Base-by-base conservation (phyloP, 2,329 filamentous ascomycete genomes). In the Diaporthe helianthi region DNA sequence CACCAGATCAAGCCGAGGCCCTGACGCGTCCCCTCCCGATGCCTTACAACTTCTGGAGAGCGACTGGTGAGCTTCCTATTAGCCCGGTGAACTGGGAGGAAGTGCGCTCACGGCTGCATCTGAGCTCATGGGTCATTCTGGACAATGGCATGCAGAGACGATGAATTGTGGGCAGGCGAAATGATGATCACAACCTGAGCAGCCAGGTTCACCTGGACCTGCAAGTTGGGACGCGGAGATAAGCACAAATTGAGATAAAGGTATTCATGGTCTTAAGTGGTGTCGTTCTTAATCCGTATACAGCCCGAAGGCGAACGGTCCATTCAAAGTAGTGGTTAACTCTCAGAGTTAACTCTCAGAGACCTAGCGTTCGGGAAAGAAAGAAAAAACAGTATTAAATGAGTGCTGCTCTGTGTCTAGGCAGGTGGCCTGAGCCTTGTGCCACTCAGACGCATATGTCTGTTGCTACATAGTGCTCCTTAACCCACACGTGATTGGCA, bases 61-160 rank as follows among this genome's bases (percentile, higher is more conserved):
- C 55, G n/a, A 33, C 55, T 22, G 17, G 29, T n/a, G 41, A 47
- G 10, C 26, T 61, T 2, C 55, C 55, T 19, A 3, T 26, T 33
- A 33, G 55, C 55, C 41, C 55, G 3, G 13, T 61, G 9, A 41
- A 47, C 19, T 47, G 41, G 55, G 41, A 31, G 19, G 26, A n/a
- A 17, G 55, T 61, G 6, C 26, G 41, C 22, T 47, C 55, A 7
- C 26, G 22, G 13, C 41, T 61, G 55, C 26, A 61, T 33, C 38
- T 61, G 19, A 47, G 41, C 17, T 61, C 55, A 29, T 61, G 55
- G 55, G 41, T 61, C 3, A 19, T 61, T 22, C 55, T 61, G 1
- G 19, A 19, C 19, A 3, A 46, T 13, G 55, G 33, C 41, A 46
- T 61, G 41, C 41, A 61, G 41, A 61, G 44, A 24, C 26, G 55